A percentile compares a stretch with the other conserved stretches of the same genome.
Evolutionary conservation across 176 grass and related monocot genomes (phyloP).

Genomic region (Stipa capillata): DNA sequence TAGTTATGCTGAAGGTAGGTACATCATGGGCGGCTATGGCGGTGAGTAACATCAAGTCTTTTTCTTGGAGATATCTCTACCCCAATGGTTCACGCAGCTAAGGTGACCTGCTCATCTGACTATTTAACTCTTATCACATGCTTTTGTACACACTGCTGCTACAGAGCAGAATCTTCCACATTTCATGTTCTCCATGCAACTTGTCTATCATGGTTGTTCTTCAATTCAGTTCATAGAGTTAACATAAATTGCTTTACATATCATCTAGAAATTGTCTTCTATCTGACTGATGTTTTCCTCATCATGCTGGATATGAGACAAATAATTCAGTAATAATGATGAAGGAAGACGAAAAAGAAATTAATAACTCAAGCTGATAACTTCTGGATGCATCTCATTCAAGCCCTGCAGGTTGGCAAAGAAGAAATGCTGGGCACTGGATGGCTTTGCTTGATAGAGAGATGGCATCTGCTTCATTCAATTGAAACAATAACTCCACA

Average conservation of each 20-base stretch:
- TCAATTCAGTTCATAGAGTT: no score
- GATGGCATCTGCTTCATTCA: constrained; percentile 28
- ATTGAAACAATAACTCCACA: constrained; percentile 18
- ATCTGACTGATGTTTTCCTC: neutral
- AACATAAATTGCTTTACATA: neutral
- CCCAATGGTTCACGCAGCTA: no score
- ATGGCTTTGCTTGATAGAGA: constrained; percentile 21
- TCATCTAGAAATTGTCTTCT: neutral
- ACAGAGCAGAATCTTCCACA: no score
- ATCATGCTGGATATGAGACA: neutral
- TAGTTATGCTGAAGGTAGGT: no score
- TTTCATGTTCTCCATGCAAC: no score
- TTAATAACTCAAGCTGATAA: neutral
- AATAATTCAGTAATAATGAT: neutral
- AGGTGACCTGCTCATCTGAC: no score
- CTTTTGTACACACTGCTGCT: no score
- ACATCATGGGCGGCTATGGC: constrained; percentile 7
- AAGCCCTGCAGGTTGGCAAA: constrained; percentile 1
- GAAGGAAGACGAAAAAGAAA: neutral
- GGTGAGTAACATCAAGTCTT: neutral
- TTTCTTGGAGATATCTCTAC: neutral
- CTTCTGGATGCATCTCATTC: constrained; percentile 6
- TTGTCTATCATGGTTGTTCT: no score
- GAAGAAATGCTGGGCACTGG: neutral
- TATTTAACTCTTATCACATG: no score